Conservation (phyloP, 306 rosid genomes). For the Cicer judaicum region DNA sequence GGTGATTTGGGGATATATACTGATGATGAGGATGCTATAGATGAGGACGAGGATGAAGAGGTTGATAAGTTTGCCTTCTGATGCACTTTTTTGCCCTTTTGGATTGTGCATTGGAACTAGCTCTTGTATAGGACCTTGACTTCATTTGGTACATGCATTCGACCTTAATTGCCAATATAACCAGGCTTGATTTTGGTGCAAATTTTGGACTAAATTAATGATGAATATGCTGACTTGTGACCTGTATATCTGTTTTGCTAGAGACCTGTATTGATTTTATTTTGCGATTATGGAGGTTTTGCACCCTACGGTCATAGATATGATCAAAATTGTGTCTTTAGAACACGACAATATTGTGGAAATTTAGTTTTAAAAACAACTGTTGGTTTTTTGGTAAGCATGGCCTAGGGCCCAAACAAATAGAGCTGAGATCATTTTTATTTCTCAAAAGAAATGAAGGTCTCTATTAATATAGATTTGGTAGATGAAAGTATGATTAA, state of each 20-base stretch:
- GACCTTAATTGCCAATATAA: background rate
- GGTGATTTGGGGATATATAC: conserved; percentile 2
- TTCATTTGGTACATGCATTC: conserved; percentile 32
- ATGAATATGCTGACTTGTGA: background rate
- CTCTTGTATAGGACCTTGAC: conserved; percentile 29
- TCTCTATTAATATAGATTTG: too few species aligned
- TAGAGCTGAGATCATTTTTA: too few species aligned
- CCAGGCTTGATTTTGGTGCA: conserved; percentile 20
- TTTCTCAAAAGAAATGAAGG: too few species aligned
- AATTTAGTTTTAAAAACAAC: too few species aligned
- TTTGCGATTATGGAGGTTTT: background rate
- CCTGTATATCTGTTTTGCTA: background rate
- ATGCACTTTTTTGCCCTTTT: background rate
- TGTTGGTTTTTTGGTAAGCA: too few species aligned
- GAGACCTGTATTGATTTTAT: background rate
- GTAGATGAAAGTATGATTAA: too few species aligned
- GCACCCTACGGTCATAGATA: too few species aligned
- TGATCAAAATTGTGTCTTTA: too few species aligned
- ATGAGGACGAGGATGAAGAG: conserved; percentile 30
- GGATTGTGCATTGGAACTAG: conserved; percentile 13
- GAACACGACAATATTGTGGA: too few species aligned
- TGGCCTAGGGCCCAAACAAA: too few species aligned
- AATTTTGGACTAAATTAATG: background rate
- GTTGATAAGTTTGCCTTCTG: conserved; percentile 26
- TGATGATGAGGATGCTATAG: conserved; percentile 10